Evolutionary conservation across 2,329 filamentous ascomycete genomes (phyloP), one percentile per base, ranked within the genome.

Genomic region (Colletotrichum sojae): DNA sequence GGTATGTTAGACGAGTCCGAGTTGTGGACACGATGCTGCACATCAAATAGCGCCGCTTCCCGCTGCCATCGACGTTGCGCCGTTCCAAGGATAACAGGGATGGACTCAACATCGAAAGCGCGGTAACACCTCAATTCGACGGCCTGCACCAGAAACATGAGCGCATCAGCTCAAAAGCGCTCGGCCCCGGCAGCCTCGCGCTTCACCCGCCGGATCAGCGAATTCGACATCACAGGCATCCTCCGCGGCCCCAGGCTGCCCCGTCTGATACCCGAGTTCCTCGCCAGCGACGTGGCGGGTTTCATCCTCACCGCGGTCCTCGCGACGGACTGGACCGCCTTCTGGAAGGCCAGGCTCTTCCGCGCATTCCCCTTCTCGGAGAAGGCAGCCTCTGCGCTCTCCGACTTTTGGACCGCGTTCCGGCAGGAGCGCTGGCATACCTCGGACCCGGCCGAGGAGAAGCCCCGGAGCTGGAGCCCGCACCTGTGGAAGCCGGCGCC

Each of bases 391-490:
- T 48, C 57, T 10, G 48, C 18, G 6, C 18, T 70, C 13, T 3
- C 18, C 31, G 31, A 43, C 20, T 67, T 70, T 46, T 49, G 64
- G 56, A 25, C 31, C 15, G 45, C 63, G 4, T 58, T 68, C 25
- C 46, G 39, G 40, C 36, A 63, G 51, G 67, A 70, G 36, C 43
- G 64, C 16, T 70, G 67, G 67, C 53, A 70, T 25, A 45, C 39
- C 6, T 63, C 63, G 40, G 64, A 70, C 46, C 18, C 53, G 16
- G 10, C 20, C 20, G 36, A 63, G 39, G 64, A 48, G 57, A 58
- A 22, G 22, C 10, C 46, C 22, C 27, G 36, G 15, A 68, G 16
- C 12, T 70, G 67, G 67, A 54, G 36, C 43, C 53, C 63, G 6
- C 46, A 62, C 27, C n/a, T 48, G 27, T 68, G 68, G 27, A 43